Percentiles rank a stretch among this genome's conserved stretches.
Conservation (phyloP, 352 stramenopile species). For the Phytophthora pinifolia region DNA sequence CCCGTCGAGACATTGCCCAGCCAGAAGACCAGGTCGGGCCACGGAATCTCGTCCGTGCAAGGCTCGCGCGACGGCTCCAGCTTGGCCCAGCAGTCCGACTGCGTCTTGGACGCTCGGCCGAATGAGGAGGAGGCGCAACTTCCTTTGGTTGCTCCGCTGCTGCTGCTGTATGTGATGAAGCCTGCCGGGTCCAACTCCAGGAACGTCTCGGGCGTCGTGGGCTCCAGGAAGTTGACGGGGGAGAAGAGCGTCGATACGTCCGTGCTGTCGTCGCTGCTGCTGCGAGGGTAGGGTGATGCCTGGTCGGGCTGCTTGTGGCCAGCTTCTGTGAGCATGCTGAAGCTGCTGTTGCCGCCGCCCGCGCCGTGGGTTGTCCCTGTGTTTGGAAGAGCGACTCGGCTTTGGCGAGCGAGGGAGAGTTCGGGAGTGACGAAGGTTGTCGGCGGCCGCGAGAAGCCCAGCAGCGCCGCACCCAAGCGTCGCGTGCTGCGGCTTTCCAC, state of each 20-base stretch:
- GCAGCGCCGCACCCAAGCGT: conserved; percentile 22
- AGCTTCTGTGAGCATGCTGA: conserved; percentile 20
- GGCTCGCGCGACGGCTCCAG: conserved; percentile 55
- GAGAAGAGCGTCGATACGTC: conserved; percentile 22
- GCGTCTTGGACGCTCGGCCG: not conserved
- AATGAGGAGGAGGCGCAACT: conserved; percentile 14
- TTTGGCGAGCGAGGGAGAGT: conserved; percentile 21
- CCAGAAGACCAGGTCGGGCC: conserved; percentile 59
- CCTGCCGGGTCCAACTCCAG: conserved; percentile 22
- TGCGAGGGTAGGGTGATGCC: not conserved
- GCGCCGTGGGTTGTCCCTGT: conserved; percentile 6
- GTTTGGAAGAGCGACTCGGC: conserved; percentile 11
- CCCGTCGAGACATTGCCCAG: conserved; percentile 48
- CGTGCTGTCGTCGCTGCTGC: conserved; percentile 8
- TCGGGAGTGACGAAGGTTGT: conserved; percentile 23
- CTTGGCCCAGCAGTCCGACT: conserved; percentile 19
- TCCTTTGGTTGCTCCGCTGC: conserved; percentile 15
- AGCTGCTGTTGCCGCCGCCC: not conserved
- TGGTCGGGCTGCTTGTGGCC: conserved; percentile 9
- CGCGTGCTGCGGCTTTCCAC: conserved; percentile 29
- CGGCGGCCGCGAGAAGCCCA: conserved; percentile 1
- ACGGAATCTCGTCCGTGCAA: conserved; percentile 57
- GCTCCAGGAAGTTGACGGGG: conserved; percentile 26
- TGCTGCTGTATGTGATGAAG: conserved; percentile 22
- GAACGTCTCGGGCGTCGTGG: conserved; percentile 30